These are phyloP conservation scores for Pythium grandisporangium DNA, from an alignment of 352 stramenopile genomes.

Conservation along the genomic window DNA sequence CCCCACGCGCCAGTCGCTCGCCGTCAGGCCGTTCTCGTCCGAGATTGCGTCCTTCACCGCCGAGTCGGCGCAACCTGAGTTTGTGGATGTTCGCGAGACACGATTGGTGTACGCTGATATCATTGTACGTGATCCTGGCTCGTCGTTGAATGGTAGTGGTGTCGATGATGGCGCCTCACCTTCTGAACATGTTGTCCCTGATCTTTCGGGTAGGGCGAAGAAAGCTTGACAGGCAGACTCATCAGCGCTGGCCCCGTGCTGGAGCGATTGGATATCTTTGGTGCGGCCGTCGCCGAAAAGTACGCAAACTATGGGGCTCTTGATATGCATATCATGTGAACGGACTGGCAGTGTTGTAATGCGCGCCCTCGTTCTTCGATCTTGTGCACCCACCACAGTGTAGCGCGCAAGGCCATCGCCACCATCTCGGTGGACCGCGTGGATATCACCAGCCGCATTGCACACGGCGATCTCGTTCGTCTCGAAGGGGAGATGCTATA, in stretches of 20 bases:
- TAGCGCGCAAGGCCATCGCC: constrained; percentile 44
- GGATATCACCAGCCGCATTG: constrained; percentile 53
- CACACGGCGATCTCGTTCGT: constrained; percentile 49
- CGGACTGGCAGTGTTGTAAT: neutral
- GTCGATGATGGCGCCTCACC: neutral
- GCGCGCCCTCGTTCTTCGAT: neutral
- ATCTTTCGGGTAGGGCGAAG: constrained; percentile 23
- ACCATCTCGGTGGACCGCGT: constrained; percentile 66
- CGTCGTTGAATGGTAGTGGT: neutral
- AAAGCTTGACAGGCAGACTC: constrained; percentile 36
- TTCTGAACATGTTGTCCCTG: too few relatives aligned
- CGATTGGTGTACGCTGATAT: constrained; percentile 51
- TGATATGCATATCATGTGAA: neutral
- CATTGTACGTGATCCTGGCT: constrained; percentile 22
- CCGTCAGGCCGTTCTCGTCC: constrained; percentile 2
- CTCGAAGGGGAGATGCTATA: constrained; percentile 56
- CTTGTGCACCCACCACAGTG: constrained; percentile 7
- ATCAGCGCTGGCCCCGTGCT: constrained; percentile 41
- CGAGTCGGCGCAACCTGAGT: constrained; percentile 3
- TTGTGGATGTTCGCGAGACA: constrained; percentile 39
- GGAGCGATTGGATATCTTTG: constrained; percentile 53
- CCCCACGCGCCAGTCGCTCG: too few relatives aligned
- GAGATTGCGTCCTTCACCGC: constrained; percentile 8
- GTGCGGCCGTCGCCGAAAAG: constrained; percentile 53
- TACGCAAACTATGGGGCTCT: constrained; percentile 4